Conservation (phyloP, 2,329 filamentous ascomycete genomes). For the Zarea fungicola region DNA sequence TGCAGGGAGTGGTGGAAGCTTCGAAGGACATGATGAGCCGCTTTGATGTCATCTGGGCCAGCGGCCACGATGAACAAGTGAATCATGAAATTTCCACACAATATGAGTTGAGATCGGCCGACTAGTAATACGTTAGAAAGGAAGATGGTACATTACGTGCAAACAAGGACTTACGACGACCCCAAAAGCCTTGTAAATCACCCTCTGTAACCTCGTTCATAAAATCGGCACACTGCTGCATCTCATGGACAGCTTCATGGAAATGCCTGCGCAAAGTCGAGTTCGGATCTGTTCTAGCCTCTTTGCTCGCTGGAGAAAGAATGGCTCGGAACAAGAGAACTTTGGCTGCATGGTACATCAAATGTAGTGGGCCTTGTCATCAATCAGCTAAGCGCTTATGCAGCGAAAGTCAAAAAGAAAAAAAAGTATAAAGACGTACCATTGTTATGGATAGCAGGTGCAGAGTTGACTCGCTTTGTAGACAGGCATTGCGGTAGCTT, state of each 20-base stretch:
- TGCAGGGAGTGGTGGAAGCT: constrained; percentile 33
- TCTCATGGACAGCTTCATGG: constrained; percentile 28
- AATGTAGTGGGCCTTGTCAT: constrained; percentile 31
- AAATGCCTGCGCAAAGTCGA: constrained; percentile 34
- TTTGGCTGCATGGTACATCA: constrained; percentile 37
- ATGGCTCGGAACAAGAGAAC: constrained; percentile 38
- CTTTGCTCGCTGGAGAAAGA: constrained; percentile 40
- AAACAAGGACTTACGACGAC: constrained; percentile 34
- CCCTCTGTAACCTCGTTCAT: constrained; percentile 30
- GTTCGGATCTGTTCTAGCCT: constrained; percentile 30
- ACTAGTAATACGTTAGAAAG: background rate
- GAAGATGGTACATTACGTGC: background rate
- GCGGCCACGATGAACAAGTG: constrained; percentile 42
- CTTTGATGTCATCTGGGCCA: constrained; percentile 27
- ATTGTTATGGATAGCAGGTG: constrained; percentile 19
- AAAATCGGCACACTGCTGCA: constrained; percentile 33
- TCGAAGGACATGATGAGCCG: constrained; percentile 31
- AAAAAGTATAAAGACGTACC: constrained; percentile 15
- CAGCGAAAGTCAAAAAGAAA: background rate
- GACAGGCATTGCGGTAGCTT: constrained; percentile 31
- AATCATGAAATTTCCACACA: constrained; percentile 44
- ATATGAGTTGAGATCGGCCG: constrained; percentile 38
- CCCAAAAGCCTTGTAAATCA: constrained; percentile 39
- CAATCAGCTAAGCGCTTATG: constrained; percentile 14
- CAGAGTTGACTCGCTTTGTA: constrained; percentile 18